Evolutionary conservation across 345 rosid species (phyloP).

Genomic region (Erucastrum elatum): DNA sequence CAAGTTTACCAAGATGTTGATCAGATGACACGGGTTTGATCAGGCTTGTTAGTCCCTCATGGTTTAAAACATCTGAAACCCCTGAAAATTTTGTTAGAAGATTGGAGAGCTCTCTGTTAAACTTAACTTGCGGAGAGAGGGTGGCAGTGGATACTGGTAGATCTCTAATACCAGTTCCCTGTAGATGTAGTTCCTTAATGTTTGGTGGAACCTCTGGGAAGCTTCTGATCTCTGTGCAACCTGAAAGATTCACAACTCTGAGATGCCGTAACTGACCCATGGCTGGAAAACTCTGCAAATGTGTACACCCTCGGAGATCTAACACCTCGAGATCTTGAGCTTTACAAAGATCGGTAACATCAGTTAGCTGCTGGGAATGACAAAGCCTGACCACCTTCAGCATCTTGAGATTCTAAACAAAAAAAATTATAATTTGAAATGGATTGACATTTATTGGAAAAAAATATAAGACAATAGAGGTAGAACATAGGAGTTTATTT

Average conservation of each 20-base stretch:
- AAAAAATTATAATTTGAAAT: background rate
- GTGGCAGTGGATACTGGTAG: background rate
- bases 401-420: background rate
- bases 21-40: background rate
- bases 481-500: background rate
- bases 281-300: constrained; percentile 16
- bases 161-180: constrained; percentile 4
- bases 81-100: background rate
- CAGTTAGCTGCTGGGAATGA: constrained; percentile 12
- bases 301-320: constrained; percentile 17
- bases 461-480: background rate
- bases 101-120: background rate
- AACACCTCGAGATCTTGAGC: constrained; percentile 8
- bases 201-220: constrained; percentile 10
- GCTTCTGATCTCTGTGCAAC: constrained; percentile 1
- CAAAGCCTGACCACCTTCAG: constrained; percentile 21
- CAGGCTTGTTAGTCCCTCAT: background rate
- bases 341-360: background rate
- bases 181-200: constrained; percentile 8
- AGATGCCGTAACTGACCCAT: background rate
- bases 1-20: background rate
- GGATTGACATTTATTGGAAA: background rate
- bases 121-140: background rate
- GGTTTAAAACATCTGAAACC: background rate
- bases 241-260: constrained; percentile 3